These are phyloP conservation scores for Pichia heedii DNA, from an alignment of 805 yeast species.

Conservation along the genomic window DNA sequence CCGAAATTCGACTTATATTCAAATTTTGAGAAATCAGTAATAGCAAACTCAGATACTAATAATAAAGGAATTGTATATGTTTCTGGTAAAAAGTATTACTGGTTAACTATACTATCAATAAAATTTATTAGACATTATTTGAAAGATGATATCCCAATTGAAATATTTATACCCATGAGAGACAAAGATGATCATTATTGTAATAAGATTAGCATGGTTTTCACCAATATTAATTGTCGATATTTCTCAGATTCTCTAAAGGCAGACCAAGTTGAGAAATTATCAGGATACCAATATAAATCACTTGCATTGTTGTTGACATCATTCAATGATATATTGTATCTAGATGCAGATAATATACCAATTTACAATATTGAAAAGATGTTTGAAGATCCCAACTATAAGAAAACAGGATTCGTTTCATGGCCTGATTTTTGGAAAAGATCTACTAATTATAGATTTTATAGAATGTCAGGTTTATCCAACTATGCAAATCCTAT, in stretches of 20 bases:
- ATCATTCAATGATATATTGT: slow-evolving; percentile 33
- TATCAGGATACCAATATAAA: slow-evolving; percentile 15
- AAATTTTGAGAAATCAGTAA: slow-evolving; percentile 6
- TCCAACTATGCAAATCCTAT: slow-evolving; percentile 24
- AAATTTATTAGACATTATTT: slow-evolving; percentile 23
- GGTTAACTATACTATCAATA: slow-evolving; percentile 25
- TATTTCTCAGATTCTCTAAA: slow-evolving; percentile 31
- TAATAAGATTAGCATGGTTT: slow-evolving; percentile 31
- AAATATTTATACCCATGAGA: slow-evolving; percentile 36
- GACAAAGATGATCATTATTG: slow-evolving; percentile 39
- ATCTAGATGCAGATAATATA: slow-evolving; percentile 36
- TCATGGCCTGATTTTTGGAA: slow-evolving; percentile 70
- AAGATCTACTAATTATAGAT: slow-evolving; percentile 52
- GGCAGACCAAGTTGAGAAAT: slow-evolving; percentile 14
- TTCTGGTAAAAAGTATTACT: slow-evolving; percentile 22
- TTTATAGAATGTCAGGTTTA: slow-evolving; percentile 40
- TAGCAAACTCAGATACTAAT: slow-evolving; percentile 6
- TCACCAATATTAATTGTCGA: slow-evolving; percentile 33
- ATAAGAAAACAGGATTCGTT: slow-evolving; percentile 41
- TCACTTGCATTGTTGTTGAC: slow-evolving; percentile 30
- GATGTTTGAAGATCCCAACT: slow-evolving; percentile 32
- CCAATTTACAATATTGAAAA: slow-evolving; percentile 29
- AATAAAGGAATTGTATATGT: slow-evolving; percentile 24
- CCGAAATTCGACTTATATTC: slow-evolving; percentile 11
- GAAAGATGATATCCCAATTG: slow-evolving; percentile 33